Percentiles rank a stretch among this genome's conserved stretches.
Evolutionary conservation across 1,139 yeast species (phyloP).

Genomic region (Scheffersomyces stambukii): DNA sequence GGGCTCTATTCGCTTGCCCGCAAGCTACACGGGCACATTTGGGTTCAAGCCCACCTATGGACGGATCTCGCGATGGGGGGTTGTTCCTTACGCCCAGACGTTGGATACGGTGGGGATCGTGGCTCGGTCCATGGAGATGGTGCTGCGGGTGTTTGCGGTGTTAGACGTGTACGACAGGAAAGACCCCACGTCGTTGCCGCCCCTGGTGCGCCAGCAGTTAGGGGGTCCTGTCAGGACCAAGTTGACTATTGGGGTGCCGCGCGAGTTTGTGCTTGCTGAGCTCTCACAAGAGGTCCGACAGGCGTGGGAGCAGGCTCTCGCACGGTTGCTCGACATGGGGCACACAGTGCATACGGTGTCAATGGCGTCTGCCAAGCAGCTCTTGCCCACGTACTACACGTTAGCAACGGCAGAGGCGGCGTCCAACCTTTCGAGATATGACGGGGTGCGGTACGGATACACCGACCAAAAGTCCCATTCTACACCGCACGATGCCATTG

Average conservation of each 20-base stretch:
- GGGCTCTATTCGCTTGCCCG: constrained; percentile 90
- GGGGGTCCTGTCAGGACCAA: constrained; percentile 14
- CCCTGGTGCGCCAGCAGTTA: constrained; percentile 28
- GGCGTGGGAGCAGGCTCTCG: constrained; percentile 46
- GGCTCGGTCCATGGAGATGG: constrained; percentile 41
- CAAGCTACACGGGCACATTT: constrained; percentile 74
- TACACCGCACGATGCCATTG: constrained; percentile 41
- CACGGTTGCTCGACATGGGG: constrained; percentile 40
- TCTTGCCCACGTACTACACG: constrained; percentile 84
- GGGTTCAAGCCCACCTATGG: constrained; percentile 97
- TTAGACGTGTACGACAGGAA: constrained; percentile 60
- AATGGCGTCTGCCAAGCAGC: constrained; percentile 60
- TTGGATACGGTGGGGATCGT: constrained; percentile 91
- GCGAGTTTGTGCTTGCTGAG: constrained; percentile 59
- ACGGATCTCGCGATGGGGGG: constrained; percentile 86
- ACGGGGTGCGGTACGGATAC: constrained; percentile 81
- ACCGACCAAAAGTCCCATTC: constrained; percentile 7
- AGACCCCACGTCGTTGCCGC: constrained; percentile 75
- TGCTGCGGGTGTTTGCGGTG: constrained; percentile 48
- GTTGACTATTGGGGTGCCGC: constrained; percentile 64
- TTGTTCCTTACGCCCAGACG: constrained; percentile 88
- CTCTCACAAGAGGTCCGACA: constrained; percentile 43
- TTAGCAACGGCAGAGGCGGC: constrained; percentile 92
- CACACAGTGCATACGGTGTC: constrained; percentile 61
- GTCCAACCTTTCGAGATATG: constrained; percentile 84